Evolutionary conservation across 257 asterid species (phyloP).

Genomic region (Marsdenia floribunda): DNA sequence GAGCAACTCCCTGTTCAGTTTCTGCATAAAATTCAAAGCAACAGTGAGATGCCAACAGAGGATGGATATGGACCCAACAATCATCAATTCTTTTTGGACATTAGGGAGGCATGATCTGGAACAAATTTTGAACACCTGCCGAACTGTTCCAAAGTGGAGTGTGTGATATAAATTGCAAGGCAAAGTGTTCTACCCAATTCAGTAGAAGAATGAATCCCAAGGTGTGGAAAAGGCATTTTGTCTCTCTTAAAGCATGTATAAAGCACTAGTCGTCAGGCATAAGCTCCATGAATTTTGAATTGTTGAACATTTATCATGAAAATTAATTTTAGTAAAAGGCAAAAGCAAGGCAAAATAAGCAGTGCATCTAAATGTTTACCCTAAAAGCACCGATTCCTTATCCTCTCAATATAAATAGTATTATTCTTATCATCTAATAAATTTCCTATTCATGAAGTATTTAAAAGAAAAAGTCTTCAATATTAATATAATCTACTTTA

Average conservation of each 20-base stretch:
- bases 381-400: background rate
- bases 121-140: background rate
- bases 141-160: background rate
- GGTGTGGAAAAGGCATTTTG: background rate
- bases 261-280: background rate
- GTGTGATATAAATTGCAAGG: background rate
- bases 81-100: background rate
- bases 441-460: background rate
- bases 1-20: slow-evolving; percentile 87
- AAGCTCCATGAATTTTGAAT: background rate
- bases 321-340: background rate
- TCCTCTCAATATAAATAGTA: background rate
- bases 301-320: background rate
- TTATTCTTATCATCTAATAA: background rate
- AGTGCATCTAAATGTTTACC: background rate
- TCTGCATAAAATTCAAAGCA: slow-evolving; percentile 31
- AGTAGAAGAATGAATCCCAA: slow-evolving; percentile 3
- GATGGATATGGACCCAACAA: background rate
- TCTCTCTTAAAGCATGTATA: background rate
- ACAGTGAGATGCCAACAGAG: background rate
- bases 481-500: background rate
- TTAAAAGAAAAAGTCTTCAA: background rate
- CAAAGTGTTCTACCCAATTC: background rate
- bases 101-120: background rate
- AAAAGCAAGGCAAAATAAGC: background rate